Base-by-base conservation (phyloP, 1,284 basidiomycete genomes). In the Cystobasidiaceae sp. region DNA sequence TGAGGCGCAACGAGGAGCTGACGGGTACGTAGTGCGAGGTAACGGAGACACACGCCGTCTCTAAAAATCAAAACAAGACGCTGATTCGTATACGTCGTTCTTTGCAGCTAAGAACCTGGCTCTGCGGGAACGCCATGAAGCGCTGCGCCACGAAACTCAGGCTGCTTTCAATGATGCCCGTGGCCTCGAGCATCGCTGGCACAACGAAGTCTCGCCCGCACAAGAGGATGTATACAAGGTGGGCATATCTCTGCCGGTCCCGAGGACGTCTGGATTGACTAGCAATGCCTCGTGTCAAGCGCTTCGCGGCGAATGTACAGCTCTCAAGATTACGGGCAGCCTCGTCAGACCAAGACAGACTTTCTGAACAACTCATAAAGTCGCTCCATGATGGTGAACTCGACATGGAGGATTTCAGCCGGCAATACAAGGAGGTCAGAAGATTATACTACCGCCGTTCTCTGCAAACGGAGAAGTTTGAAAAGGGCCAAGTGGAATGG, bases 211-310 rank as follows among this genome's bases (percentile, higher is more conserved):
- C 4, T 90, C 93, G 67, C 85, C 86, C 70, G 88, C 90, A 69
- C 93, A 96, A 77, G 82, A 80, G 54, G 88, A 90, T 32, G 82
- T 91, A 9, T 93, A 93, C 74, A 89, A 92, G 79, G 93, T 90
- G 45, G 67, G 81, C 73, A 32, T 27, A 15, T 32, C 23, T 21
- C 52, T 13, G 32, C 6, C 15, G 1, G 28, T 52, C 27, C 32
- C 15, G n/a, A n/a, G n/a, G n/a, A n/a, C n/a, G n/a, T 39, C 11
- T 39, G 11, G 11, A 39, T 39, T 39, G 11, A 39, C 9, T 46
- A 46, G 9, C 23, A 21, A 46, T 9, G 23, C 21, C 11, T 17
- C 28, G 11, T 8, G 25, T 27, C 13, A 73, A 94, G 92, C 84
- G 88, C 48, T 88, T 88, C 72, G 84, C 85, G 0, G 86, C 89